These are phyloP conservation scores for Fusarium sp. DNA, from an alignment of 2,329 filamentous ascomycete genomes.

Conservation along the genomic window DNA sequence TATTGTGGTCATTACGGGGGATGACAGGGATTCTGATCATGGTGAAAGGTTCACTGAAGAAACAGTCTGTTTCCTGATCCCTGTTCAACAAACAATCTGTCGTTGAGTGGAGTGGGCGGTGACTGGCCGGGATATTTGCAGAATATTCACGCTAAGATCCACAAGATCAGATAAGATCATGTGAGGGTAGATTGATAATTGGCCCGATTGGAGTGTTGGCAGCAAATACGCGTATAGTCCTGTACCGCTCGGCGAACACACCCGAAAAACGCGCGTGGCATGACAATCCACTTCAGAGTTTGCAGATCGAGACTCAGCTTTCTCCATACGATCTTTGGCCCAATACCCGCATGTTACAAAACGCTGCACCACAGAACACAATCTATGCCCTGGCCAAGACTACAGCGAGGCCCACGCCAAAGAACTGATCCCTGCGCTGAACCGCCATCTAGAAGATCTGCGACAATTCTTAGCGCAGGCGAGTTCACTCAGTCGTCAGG, in stretches of 20 bases:
- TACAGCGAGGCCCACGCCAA: neutral
- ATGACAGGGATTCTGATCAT: accelerated
- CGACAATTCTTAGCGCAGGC: conserved; percentile 39
- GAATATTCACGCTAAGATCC: too few species aligned
- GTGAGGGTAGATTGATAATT: neutral
- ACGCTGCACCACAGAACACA: neutral
- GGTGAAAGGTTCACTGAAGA: neutral
- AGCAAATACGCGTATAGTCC: neutral
- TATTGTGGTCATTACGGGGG: accelerated
- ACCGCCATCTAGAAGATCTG: conserved; percentile 35
- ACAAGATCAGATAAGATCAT: neutral
- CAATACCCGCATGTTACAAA: neutral
- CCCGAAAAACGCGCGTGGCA: too few species aligned
- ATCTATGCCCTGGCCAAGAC: neutral
- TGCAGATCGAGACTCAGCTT: neutral
- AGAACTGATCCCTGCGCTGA: conserved; percentile 7
- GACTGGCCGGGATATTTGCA: neutral
- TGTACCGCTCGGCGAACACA: too few species aligned
- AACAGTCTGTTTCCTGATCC: neutral
- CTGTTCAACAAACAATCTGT: neutral
- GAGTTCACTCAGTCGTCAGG: conserved; percentile 34
- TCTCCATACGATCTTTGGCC: accelerated
- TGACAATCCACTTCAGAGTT: neutral
- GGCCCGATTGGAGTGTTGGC: too few species aligned
- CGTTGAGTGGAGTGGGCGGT: accelerated